Base-by-base conservation (phyloP, 805 yeast genomes). In the Lipomyces oligophaga region DNA sequence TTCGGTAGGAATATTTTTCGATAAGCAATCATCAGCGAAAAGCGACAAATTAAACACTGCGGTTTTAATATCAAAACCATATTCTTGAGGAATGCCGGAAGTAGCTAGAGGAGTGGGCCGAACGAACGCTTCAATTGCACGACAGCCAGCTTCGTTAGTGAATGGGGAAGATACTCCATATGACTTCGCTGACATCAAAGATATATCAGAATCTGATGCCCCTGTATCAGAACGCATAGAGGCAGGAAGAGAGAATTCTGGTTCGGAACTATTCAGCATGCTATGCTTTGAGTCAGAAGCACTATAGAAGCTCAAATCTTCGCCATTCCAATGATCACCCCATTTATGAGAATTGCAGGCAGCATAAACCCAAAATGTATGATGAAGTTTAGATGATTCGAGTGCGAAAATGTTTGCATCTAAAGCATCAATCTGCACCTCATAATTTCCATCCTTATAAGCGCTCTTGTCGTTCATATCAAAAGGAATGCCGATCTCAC, bases 401-500 rank as follows among this genome's bases (percentile, higher is more conserved):
- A 90, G 67, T 0, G 93, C 97, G 58, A 67, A 76, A 8, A 81
- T 74, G 37, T 88, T 63, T 0, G 96, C 95, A 66, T 90, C 97
- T 62, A 85, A 68, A 0, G 97, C 96, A 5, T 76, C 68, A 1
- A 83, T 82, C 61, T 93, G 98, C 8, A 85, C 74, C 7, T 72
- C 65, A 63, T 79, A 93, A 52, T 79, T 77, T 1, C 89, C 88
- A 47, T 71, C 72, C 1, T 64, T 63, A 61, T 77, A 90, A 0
- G 96, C 84, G 38, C 67, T 70, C 61, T 84, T 85, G 48, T 78
- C 73, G 64, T 90, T 89, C 96, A 90, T 85, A 64, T 93, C 96
- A 63, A 83, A 86, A 2, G 98, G 97, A 82, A 90, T 86, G 4
- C 98, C 98, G n/a, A 90, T 88, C 64, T 90, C 98, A 1, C 95